Evolutionary conservation across 2,329 filamentous ascomycete species (phyloP), one percentile per base, ranked within the genome.

Genomic region (Calonectria henricotiae): DNA sequence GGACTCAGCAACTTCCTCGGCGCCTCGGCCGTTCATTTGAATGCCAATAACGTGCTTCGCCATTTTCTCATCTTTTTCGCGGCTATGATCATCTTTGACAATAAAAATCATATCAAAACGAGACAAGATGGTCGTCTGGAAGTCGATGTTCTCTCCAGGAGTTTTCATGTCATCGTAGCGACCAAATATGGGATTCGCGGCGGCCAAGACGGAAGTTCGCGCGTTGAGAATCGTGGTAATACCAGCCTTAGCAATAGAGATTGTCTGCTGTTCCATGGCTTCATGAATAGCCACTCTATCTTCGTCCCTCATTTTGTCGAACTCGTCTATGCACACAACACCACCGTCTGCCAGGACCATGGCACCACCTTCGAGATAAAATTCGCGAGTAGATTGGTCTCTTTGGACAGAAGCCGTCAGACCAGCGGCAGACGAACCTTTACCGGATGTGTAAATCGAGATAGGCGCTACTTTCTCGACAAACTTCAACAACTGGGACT

Each of bases 91-190:
- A 81, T 99, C 96, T 76, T 94, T 94, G 72, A 99, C 96, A 75
- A 99, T 98, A 86, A 98, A 99, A 75, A 99, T 98, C 94, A 99
- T 98, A 83, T 99, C 96, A 82, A 99, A 99, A 89, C 96, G 94
- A 2, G 96, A 98, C 74, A 99, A 82, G 78, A 99, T 98, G 4
- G 96, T 99, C 0, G 96, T 99, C 80, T 99, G 96, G 83, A 99
- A 99, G 83, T 99, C 96, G 75, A 99, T 99, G 80, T 99, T 99
- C 83, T 99, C 96, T 70, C 96, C 96, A 0, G 96, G 96, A 0
- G 94, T 95, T 83, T 98, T 98, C 86, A 99, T 92, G 79, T 99
- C 96, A 81, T 99, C 96, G 83, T 99, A 99, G 30, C 96, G 93
- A 65, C 96, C 96, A 79, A 98, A 99, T 69, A 99, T 96, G 0